Conservation (phyloP, 164 flowering plant genomes). For the Berberis thunbergii region DNA sequence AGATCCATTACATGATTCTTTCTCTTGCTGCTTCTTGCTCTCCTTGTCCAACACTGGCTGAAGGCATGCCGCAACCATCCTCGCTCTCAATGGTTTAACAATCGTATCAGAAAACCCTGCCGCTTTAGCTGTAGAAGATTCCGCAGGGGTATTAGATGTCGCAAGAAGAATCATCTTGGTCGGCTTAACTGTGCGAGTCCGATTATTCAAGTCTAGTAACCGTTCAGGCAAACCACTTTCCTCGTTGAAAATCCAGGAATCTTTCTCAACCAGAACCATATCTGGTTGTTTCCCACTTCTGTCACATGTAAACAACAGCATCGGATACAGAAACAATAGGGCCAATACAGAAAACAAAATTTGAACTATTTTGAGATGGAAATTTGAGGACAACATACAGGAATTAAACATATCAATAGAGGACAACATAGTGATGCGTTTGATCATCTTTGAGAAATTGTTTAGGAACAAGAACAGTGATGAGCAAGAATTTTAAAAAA, state of each 20-base stretch:
- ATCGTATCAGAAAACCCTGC: conserved; percentile 73
- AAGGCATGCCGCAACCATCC: conserved; percentile 81
- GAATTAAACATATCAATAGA: no score
- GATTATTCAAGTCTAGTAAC: conserved; percentile 31
- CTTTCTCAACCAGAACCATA: conserved; percentile 78
- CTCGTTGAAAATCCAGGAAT: conserved; percentile 48
- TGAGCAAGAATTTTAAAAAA: no score
- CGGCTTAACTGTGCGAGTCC: conserved; percentile 21
- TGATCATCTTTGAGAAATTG: no score
- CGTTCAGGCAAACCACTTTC: conserved; percentile 19
- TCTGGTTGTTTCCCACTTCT: conserved; percentile 44
- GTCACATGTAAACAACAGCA: conserved; percentile 4
- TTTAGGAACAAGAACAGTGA: no score
- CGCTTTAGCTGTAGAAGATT: conserved; percentile 55
- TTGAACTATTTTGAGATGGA: no score
- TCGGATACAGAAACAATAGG: conserved; percentile 2
- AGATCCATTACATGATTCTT: conserved; percentile 32
- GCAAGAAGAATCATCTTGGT: conserved; percentile 78
- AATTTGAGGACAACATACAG: no score
- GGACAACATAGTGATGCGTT: no score
- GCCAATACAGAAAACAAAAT: neutral
- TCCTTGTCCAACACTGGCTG: conserved; percentile 67
- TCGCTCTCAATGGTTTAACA: conserved; percentile 82
- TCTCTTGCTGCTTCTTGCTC: conserved; percentile 40
- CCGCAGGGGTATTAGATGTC: conserved; percentile 42